phyloP scores from a whole-genome alignment of 2,329 filamentous ascomycete genomes.

The Beauveria sp. region DNA sequence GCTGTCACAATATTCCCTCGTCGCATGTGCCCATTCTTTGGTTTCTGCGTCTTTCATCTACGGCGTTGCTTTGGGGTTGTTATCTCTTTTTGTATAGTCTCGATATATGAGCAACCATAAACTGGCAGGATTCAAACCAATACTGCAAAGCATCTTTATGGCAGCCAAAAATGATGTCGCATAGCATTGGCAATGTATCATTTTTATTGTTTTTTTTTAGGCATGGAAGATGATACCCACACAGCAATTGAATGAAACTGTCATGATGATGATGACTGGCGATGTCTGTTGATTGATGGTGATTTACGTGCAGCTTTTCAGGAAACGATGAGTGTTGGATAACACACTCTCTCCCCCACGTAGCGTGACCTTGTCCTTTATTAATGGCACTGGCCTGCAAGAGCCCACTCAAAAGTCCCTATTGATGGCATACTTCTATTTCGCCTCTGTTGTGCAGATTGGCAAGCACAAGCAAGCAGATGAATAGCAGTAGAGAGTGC shows the following conservation, averaged over 20 bases:
- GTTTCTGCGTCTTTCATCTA: background rate
- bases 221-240: slow-evolving; percentile 3
- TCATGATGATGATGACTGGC: too few relatives aligned
- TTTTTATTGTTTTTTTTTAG: background rate
- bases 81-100: background rate
- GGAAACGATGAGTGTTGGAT: too few relatives aligned
- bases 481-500: too few relatives aligned
- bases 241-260: background rate
- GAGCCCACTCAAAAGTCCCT: too few relatives aligned
- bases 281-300: too few relatives aligned
- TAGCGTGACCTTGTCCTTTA: too few relatives aligned
- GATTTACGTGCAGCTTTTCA: background rate
- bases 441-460: too few relatives aligned
- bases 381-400: too few relatives aligned
- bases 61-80: background rate
- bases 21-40: background rate
- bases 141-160: background rate
- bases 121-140: background rate
- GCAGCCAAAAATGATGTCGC: background rate
- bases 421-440: too few relatives aligned
- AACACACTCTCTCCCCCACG: too few relatives aligned
- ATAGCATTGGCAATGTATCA: background rate
- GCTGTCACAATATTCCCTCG: background rate
- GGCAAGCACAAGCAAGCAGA: too few relatives aligned
- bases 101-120: background rate